Base-by-base conservation (phyloP, 805 yeast genomes). In the Starmerella lactis-condensi region DNA sequence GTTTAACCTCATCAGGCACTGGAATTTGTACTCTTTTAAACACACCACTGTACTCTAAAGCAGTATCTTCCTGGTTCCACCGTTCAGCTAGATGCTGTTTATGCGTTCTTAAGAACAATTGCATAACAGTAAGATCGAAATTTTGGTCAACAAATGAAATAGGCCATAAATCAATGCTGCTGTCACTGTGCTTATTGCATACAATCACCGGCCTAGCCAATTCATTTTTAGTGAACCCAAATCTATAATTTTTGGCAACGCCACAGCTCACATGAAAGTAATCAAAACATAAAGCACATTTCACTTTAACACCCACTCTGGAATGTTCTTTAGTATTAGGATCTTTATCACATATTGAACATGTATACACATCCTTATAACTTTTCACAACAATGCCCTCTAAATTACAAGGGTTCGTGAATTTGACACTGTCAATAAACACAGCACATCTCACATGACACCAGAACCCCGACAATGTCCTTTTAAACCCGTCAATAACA, bases 211-310 rank as follows among this genome's bases (percentile, higher is more conserved):
- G 48, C n/a, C 33, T 36, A 33, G 51, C 24, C 17, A 22, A 22
- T 6, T 51, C 51, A 4, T 33, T 36, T 30, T 37, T 42, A 4
- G 23, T 15, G 21, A 42, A 31, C 2, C 46, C 46, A 15, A 42
- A 18, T 4, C 26, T 13, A 25, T 23, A 42, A 8, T 35, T 30
- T 10, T 25, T 8, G 9, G 30, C 29, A 32, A 64, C 67, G 10
- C 72, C 72, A 57, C 81, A 75, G 0, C 72, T 72, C 1, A 65
- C 56, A 50, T 72, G 78, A 21, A 54, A 35, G 2, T 26, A 10
- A 3, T 28, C 26, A 6, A 22, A 29, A 21, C 46, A 42, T 5
- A 29, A 10, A 11, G 37, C 39, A 28, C 46, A 42, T 13, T 30
- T n/a, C 10, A 35, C 34, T 11, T 27, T 23, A 4, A 28, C 29